Base-by-base conservation (phyloP, 148 eudicot species). In the Rhododendron vialii region DNA sequence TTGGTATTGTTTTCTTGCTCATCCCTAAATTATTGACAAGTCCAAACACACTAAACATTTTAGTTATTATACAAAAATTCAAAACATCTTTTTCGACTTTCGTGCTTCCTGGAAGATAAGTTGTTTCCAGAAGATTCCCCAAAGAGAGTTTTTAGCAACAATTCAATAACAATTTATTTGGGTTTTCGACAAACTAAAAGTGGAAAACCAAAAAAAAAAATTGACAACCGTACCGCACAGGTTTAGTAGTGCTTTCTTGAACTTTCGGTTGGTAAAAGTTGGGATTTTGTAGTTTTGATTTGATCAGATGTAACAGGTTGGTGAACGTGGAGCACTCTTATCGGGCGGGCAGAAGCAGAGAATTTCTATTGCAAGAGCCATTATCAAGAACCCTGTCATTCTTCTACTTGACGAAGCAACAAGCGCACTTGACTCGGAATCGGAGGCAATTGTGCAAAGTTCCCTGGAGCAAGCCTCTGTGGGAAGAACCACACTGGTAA, bases 311-410 rank as follows among this genome's bases (percentile, higher is more conserved):
- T 80, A 67, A 81, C 78, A 96, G 99, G 90, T 96, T 91, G 99
- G 99, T 57, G 99, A 96, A 88, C 86, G 95, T 85, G 99, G 98
- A 82, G 91, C 95, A 11, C 94, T 96, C 12, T 67, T 95, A 84
- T 96, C 99, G 43, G 99, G 99, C 1, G 99, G 99, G 28, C 99
- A 96, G 83, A 96, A 96, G 93, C 99, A 96, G 79, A 69, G 99
- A 77, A 96, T 96, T 11, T 96, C 99, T 45, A 96, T 96, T 13
- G 98, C 99, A n/a, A 91, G 99, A 79, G 99, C 99, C 48, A 92
- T 94, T 11, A 93, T 96, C 76, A 94, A 91, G 88, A 96, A 96
- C 88, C 98, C 99, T 36, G 91, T 88, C 48, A 95, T 96, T 88
- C 96, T 96, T 53, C 92, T 96, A 57, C 95, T 96, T 2, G 99